A percentile compares a stretch with the other conserved stretches of the same genome.
Conservation (phyloP, 805 yeast genomes). For the Starmerella potacharoeniae region DNA sequence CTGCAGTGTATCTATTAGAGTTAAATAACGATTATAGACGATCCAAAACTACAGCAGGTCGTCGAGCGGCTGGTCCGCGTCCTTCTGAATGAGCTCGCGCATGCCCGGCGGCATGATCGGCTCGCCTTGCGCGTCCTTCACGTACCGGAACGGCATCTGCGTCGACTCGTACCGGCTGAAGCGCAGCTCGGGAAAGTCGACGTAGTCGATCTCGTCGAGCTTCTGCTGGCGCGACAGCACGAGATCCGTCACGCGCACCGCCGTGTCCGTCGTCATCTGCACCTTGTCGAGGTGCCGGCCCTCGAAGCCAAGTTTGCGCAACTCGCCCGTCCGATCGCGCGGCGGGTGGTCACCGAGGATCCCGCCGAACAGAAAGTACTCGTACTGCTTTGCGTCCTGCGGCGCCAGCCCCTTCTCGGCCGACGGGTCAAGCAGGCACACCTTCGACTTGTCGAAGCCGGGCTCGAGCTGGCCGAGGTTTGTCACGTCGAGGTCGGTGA, state of each 20-base stretch:
- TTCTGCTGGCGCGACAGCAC: conserved; percentile 49
- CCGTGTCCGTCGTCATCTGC: conserved; percentile 98
- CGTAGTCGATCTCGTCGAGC: conserved; percentile 67
- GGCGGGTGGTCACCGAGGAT: conserved; percentile 82
- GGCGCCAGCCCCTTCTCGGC: conserved; percentile 68
- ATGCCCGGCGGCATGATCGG: conserved; percentile 90
- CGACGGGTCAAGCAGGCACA: conserved; percentile 82
- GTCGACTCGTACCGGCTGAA: conserved; percentile 83
- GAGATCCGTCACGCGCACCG: conserved; percentile 78
- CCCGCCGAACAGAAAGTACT: conserved; percentile 92
- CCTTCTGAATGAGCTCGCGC: conserved; percentile 74
- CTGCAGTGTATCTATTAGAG: too few species aligned
- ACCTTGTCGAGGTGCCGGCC: conserved; percentile 79
- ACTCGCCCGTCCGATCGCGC: conserved; percentile 85
- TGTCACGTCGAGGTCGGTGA: conserved; percentile 59
- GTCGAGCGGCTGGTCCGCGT: conserved; percentile 53
- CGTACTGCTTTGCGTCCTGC: conserved; percentile 51
- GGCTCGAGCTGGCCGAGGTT: conserved; percentile 28
- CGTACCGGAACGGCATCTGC: conserved; percentile 95
- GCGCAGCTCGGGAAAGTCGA: conserved; percentile 89
- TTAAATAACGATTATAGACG: not conserved
- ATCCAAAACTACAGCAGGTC: conserved; percentile 16
- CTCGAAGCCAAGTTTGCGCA: conserved; percentile 72
- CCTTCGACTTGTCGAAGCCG: conserved; percentile 37
- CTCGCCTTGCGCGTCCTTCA: conserved; percentile 46